These are phyloP conservation scores for Pinus albicaulis DNA, from an alignment of 75 land plant species.

Conservation along the genomic window DNA sequence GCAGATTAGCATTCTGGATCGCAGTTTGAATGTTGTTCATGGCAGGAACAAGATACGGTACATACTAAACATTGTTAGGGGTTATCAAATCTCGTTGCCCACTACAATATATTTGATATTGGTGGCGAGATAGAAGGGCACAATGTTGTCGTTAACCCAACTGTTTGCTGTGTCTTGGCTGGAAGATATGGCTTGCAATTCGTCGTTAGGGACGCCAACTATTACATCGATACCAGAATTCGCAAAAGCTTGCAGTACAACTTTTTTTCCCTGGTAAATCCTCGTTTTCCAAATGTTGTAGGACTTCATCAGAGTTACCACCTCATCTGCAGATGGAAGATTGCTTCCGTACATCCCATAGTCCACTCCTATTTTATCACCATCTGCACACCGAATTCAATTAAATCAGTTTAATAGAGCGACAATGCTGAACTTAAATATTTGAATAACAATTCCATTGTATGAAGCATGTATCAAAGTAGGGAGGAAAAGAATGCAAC, in stretches of 20 bases:
- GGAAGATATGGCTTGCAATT: slow-evolving; percentile 18
- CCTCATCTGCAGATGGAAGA: slow-evolving; percentile 48
- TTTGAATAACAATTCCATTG: too few species aligned
- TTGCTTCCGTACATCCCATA: slow-evolving; percentile 59
- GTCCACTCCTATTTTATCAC: slow-evolving; percentile 34
- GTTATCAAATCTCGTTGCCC: slow-evolving; percentile 46
- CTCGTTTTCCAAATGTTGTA: slow-evolving; percentile 22
- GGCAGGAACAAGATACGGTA: slow-evolving; percentile 35
- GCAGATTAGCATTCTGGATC: slow-evolving; percentile 22
- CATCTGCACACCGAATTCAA: too few species aligned
- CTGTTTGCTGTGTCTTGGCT: slow-evolving; percentile 17
- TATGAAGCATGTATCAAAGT: too few species aligned
- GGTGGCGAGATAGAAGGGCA: slow-evolving; percentile 49
- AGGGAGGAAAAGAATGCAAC: too few species aligned
- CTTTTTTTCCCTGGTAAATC: slow-evolving; percentile 56
- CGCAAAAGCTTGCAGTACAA: slow-evolving; percentile 49
- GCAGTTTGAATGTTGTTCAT: slow-evolving; percentile 51
- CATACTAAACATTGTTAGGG: not conserved
- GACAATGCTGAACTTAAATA: too few species aligned
- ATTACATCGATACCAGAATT: slow-evolving; percentile 52
- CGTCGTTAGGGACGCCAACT: slow-evolving; percentile 45
- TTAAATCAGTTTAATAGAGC: too few species aligned
- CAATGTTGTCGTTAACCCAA: slow-evolving; percentile 49
- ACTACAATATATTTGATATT: slow-evolving; percentile 45
- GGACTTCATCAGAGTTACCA: slow-evolving; percentile 36